Base-by-base conservation (phyloP, 306 rosid genomes). In the Quercus robur region DNA sequence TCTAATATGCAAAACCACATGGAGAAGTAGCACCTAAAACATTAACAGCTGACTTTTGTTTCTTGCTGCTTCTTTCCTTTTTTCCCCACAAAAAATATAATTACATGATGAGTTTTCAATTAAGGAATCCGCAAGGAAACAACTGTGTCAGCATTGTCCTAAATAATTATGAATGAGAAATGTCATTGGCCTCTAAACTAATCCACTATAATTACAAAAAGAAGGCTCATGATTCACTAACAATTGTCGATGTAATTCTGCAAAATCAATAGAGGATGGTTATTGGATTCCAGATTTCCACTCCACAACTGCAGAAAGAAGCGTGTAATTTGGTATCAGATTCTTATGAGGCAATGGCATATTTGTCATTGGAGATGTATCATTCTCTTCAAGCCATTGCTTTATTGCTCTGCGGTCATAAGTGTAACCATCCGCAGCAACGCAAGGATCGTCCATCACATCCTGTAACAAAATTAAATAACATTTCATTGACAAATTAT, bases 361-460 rank as follows among this genome's bases (percentile, higher is more conserved):
- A 76, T 90, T 93, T 26, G 97, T 93, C 92, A 90, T 86, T 9
- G 98, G 99, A 28, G 99, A 96, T 12, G 81, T 88, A 46, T 88
- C 88, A 31, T 87, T 88, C 80, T 77, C 89, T 81, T 77, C 80
- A 38, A 96, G 82, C 98, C 99, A 96, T 59, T 56, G 82, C 75
- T 91, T 89, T 30, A 96, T 93, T 28, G 97, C 93, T 80, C 74
- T 81, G 31, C 89, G 88, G 70, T 96, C 97, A 41, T 96, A 96
- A 2, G 99, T 93, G 79, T 93, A 93, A 74, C 99, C 99, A 77
- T 96, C 99, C 0, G 94, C 93, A 3, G 99, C 98, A n/a, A 91
- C 97, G 83, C 93, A 93, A 38, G 99, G 99, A 52, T 96, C 96
- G 5, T 87, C 86, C 99, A 95, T 95, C 80, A 95, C 89, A 75